These are phyloP conservation scores for Fusarium lyarnte DNA, from an alignment of 2,329 filamentous ascomycete species.

Conservation along the genomic window DNA sequence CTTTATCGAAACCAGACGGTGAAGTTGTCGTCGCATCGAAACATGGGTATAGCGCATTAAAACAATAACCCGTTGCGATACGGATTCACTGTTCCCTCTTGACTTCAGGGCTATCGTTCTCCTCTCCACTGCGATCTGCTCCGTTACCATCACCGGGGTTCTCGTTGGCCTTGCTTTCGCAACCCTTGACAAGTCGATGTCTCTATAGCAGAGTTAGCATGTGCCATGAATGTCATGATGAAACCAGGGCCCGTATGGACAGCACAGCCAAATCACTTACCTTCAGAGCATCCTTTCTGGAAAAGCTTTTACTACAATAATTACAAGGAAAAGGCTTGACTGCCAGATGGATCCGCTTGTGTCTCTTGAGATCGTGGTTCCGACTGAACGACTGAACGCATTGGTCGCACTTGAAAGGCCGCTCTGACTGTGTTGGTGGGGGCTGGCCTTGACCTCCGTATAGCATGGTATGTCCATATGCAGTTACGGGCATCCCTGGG, in stretches of 20 bases:
- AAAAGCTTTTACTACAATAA: slow-evolving; percentile 96
- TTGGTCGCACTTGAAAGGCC: slow-evolving; percentile 93
- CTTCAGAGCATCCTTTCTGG: slow-evolving; percentile 95
- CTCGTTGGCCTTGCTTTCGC: slow-evolving; percentile 53
- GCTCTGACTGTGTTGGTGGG: slow-evolving; percentile 67
- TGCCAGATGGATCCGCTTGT: slow-evolving; percentile 93
- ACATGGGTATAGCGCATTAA: slow-evolving; percentile 17
- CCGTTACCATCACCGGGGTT: slow-evolving; percentile 36
- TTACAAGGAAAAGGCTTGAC: slow-evolving; percentile 95
- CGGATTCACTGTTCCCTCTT: slow-evolving; percentile 37
- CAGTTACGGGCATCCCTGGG: slow-evolving; percentile 62
- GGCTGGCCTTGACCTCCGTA: slow-evolving; percentile 65
- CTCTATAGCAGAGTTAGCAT: slow-evolving; percentile 53
- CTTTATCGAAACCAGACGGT: neutral
- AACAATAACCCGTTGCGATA: slow-evolving; percentile 4
- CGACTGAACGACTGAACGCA: slow-evolving; percentile 95
- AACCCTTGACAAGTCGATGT: slow-evolving; percentile 72
- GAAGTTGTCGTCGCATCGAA: slow-evolving; percentile 22
- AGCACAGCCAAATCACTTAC: slow-evolving; percentile 59
- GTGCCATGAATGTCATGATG: too few relatives aligned
- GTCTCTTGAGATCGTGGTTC: slow-evolving; percentile 95
- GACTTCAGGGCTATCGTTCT: slow-evolving; percentile 36
- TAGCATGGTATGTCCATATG: slow-evolving; percentile 70
- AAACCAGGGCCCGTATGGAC: neutral
- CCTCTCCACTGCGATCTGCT: slow-evolving; percentile 39